Evolutionary conservation across 2,329 filamentous ascomycete species (phyloP), one percentile per base, ranked within the genome.

Genomic region (Microsporum audouinii): DNA sequence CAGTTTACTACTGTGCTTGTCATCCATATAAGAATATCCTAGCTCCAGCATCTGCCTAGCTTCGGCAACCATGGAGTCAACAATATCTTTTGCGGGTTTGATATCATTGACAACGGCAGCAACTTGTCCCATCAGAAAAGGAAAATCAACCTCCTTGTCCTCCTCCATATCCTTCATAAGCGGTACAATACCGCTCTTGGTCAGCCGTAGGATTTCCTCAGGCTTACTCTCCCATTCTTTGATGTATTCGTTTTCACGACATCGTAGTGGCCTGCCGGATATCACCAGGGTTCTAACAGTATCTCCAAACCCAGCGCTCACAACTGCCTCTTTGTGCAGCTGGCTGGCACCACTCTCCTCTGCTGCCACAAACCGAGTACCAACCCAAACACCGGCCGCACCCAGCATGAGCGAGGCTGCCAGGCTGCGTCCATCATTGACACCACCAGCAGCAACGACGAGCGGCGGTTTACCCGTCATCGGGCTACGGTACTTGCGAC

Each of bases 121-220:
- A 6, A 96, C 91, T 77, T 96, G 90, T 0, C 92, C 92, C 92
- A 96, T 96, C 69, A 96, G 72, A 74, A 92, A 91, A 10, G 92
- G 92, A 61, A 88, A 78, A 70, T 96, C 92, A 10, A 95, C 78
- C 45, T 96, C 90, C 60, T 85, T 86, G 0, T 87, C 88, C 60
- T 90, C 81, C 57, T 95, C 89, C 69, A 96, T 78, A 71, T 97
- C 92, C 70, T 89, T 80, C 75, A 87, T 84, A 65, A 96, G 78
- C 0, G 92, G 92, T 63, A 95, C 86, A 34, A 95, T 76, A 0
- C 92, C 92, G 66, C 80, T 78, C 39, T 86, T 84, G 38, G 88
- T 91, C 71, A 96, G 77, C 72, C 84, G 81, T 75, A 82, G 84
- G 69, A 96, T 88, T 73, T 87, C 85, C 49, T 85, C 80, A 0